These are phyloP conservation scores for Lobosporangium transversale DNA, from an alignment of 192 early-diverging fungal species.

Conservation along the genomic window DNA sequence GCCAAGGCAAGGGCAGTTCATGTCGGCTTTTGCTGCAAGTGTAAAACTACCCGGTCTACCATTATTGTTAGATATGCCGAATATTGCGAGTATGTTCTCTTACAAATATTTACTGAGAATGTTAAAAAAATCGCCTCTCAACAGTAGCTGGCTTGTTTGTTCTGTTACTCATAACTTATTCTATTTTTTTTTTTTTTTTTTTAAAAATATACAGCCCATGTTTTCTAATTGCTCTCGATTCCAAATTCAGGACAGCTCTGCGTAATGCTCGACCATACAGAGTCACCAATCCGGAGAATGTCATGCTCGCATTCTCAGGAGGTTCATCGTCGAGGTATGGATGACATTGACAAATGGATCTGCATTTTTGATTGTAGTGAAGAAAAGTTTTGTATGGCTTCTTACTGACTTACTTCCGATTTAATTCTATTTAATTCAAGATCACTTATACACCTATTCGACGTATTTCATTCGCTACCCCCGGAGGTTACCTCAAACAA, in stretches of 20 bases:
- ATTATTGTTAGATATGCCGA: slow-evolving; percentile 73
- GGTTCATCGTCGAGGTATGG: slow-evolving; percentile 79
- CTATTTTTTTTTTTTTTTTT: neutral
- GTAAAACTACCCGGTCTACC: slow-evolving; percentile 72
- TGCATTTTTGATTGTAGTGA: neutral
- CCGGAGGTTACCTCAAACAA: slow-evolving; percentile 68
- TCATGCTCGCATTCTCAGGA: slow-evolving; percentile 87
- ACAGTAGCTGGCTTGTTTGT: too few species aligned
- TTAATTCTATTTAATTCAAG: slow-evolving; percentile 37
- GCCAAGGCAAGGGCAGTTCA: slow-evolving; percentile 46
- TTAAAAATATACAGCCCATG: slow-evolving; percentile 60
- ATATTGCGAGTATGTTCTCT: slow-evolving; percentile 85
- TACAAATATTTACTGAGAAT: too few species aligned
- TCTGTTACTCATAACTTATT: neutral
- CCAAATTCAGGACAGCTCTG: slow-evolving; percentile 75
- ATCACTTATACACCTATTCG: slow-evolving; percentile 71
- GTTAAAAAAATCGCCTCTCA: too few species aligned
- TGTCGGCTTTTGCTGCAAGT: slow-evolving; percentile 74
- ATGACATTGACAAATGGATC: too few species aligned
- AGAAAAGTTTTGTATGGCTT: too few species aligned
- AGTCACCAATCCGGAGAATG: slow-evolving; percentile 58
- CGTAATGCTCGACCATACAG: slow-evolving; percentile 59
- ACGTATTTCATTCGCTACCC: slow-evolving; percentile 65
- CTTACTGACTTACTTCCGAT: neutral
- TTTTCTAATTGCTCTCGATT: slow-evolving; percentile 72